Percentiles rank a stretch among this genome's conserved stretches.
Evolutionary conservation across 2,329 filamentous ascomycete genomes (phyloP).

Genomic region (Trichoderma sp.): DNA sequence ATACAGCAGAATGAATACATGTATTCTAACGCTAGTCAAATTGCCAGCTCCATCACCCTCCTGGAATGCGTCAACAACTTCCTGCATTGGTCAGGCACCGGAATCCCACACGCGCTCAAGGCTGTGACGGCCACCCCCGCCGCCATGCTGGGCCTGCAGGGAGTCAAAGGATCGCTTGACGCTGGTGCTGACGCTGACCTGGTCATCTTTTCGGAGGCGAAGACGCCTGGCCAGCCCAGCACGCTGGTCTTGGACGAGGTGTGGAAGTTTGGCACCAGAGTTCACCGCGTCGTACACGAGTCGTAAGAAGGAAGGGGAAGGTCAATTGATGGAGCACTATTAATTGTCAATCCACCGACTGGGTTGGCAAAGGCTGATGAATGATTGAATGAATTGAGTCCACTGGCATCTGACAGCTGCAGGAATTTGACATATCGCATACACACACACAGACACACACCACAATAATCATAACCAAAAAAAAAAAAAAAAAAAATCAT

Average conservation of each 20-base stretch:
- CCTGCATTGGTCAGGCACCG: slow-evolving; percentile 67
- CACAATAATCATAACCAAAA: not conserved
- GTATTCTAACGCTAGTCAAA: not conserved
- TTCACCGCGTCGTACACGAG: slow-evolving; percentile 30
- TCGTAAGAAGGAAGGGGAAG: not conserved
- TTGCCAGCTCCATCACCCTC: slow-evolving; percentile 64
- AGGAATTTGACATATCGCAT: not conserved
- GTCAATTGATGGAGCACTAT: not conserved
- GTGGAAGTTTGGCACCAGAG: slow-evolving; percentile 70
- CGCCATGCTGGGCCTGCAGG: slow-evolving; percentile 66
- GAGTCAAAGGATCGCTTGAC: slow-evolving; percentile 62
- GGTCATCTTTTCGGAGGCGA: slow-evolving; percentile 62
- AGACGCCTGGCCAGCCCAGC: slow-evolving; percentile 41
- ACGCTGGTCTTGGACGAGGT: slow-evolving; percentile 68
- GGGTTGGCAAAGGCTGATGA: not conserved
- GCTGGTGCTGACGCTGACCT: slow-evolving; percentile 66
- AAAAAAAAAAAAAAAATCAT: not conserved
- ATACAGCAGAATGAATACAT: not conserved
- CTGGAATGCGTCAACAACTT: slow-evolving; percentile 83
- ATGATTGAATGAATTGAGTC: not conserved
- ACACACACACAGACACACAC: not conserved
- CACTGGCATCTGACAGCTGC: slow-evolving; percentile 1
- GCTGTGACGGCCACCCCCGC: slow-evolving; percentile 76
- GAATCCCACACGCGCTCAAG: slow-evolving; percentile 64
- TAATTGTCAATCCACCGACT: not conserved